Evolutionary conservation across 768 basidiomycete species (phyloP).

Genomic region (Gymnopilus dilepis): DNA sequence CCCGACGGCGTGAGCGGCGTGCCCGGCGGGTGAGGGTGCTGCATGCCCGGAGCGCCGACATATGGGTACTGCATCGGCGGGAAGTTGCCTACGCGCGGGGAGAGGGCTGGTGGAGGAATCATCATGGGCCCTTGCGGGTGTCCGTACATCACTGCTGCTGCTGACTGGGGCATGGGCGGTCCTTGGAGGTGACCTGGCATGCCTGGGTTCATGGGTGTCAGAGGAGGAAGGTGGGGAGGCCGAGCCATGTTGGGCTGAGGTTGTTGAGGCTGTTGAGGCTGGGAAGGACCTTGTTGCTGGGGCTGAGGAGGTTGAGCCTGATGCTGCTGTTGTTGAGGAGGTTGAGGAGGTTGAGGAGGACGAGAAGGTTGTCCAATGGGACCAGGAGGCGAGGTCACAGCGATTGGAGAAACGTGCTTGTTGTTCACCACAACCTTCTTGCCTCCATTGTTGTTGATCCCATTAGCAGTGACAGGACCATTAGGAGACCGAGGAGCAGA

Average conservation of each 20-base stretch:
- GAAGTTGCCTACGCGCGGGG: constrained; percentile 59
- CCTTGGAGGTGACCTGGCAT: constrained; percentile 43
- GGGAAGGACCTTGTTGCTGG: constrained; percentile 39
- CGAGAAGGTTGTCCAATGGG: constrained; percentile 37
- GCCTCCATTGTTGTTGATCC: constrained; percentile 35
- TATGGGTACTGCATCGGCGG: constrained; percentile 60
- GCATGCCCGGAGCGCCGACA: constrained; percentile 49
- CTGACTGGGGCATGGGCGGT: constrained; percentile 46
- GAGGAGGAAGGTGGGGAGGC: constrained; percentile 48
- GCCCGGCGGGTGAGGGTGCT: constrained; percentile 36
- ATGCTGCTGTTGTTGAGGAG: constrained; percentile 30
- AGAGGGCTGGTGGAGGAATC: constrained; percentile 51
- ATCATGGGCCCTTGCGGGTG: constrained; percentile 35
- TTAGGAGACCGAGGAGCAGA: constrained; percentile 36
- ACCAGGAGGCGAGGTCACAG: constrained; percentile 22
- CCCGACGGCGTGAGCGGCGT: constrained; percentile 57
- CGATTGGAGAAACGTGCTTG: constrained; percentile 26
- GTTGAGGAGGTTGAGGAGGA: constrained; percentile 42
- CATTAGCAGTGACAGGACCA: constrained; percentile 40
- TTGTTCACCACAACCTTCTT: constrained; percentile 72
- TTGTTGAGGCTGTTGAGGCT: constrained; percentile 27
- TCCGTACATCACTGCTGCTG: constrained; percentile 50
- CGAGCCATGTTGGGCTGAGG: constrained; percentile 45
- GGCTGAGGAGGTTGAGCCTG: constrained; percentile 40
- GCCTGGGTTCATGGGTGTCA: constrained; percentile 50